Base-by-base conservation (phyloP, 2,329 filamentous ascomycete species). In the Emergomyces africanus region DNA sequence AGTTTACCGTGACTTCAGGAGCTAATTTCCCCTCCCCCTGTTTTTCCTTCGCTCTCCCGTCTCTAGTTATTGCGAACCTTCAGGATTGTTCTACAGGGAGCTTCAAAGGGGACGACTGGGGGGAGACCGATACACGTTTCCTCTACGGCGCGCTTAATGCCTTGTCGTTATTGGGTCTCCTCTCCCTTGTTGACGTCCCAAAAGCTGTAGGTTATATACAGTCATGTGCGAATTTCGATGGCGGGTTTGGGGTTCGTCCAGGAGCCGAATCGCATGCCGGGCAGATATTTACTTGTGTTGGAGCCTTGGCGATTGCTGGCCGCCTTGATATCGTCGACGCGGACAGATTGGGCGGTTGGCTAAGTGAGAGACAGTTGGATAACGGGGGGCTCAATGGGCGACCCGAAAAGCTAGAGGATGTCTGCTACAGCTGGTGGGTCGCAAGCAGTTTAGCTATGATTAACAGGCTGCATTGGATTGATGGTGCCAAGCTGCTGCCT, bases 381-480 rank as follows among this genome's bases (percentile, higher is more conserved):
- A 86, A 86, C 54, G 94, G 94, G 35, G 94, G 94, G 0, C 77
- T 99, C 56, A 99, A 99, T 70, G 94, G 94, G 2, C 82, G 94
- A 54, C 94, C 94, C 0, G 94, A 97, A 75, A 99, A 99, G 78
- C 77, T 88, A 63, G 92, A 96, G 71, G 94, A 99, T 71, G 92
- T 96, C 15, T 99, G 94, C 76, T 99, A 99, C 75, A 96, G 90
- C 71, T 99, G 94, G 94, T 99, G 94, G 94, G 94, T 97, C 50
- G 77, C 92, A 69, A 92, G 89, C 69, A 96, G 91, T 71, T 77
- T 99, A 65, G 86, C 88, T 51, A 96, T 97, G 81, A 88, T 99
- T 65, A 85, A 82, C 58, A 85, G 86, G 59, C 81, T 90, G 57
- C 89, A 96, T 71, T 99, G 94, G 94, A 95, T 99, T 70, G 89